phyloP scores from a whole-genome alignment of 345 rosid genomes.

The Murraya paniculata region DNA sequence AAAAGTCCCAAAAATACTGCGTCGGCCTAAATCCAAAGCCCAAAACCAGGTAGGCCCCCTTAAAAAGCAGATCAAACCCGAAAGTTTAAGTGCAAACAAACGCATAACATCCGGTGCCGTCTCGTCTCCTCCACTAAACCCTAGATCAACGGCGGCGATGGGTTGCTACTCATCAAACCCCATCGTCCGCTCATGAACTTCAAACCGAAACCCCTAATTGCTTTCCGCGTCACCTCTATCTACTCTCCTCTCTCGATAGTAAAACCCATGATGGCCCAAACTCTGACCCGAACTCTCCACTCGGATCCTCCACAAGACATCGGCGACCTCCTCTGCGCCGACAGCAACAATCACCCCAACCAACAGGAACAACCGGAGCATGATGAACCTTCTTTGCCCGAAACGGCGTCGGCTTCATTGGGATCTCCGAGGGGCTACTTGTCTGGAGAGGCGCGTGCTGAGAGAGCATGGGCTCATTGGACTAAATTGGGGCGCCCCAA shows the following conservation, averaged over 20 bases:
- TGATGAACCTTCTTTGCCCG: conserved; percentile 14
- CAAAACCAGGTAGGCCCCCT: neutral
- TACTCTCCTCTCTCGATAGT: conserved; percentile 11
- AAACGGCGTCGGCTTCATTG: neutral
- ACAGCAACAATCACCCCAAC: conserved; percentile 14
- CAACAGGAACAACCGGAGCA: neutral
- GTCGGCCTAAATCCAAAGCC: neutral
- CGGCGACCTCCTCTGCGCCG: conserved; percentile 42
- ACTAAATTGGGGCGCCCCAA: conserved; percentile 69
- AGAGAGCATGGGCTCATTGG: conserved; percentile 92
- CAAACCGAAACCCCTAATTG: conserved; percentile 16
- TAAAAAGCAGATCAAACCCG: neutral
- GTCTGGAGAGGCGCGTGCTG: conserved; percentile 42
- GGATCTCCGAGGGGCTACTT: conserved; percentile 34
- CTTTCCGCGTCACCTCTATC: conserved; percentile 5
- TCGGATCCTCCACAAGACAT: conserved; percentile 23
- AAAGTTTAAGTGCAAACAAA: too few species aligned
- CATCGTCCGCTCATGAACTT: conserved; percentile 51
- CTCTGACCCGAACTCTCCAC: conserved; percentile 28
- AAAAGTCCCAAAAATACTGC: too few species aligned
- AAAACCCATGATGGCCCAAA: conserved; percentile 32
- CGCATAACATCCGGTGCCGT: too few species aligned
- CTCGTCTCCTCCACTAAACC: conserved; percentile 4
- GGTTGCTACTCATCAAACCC: conserved; percentile 19
- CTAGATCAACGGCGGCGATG: conserved; percentile 61